Conservation (phyloP, 345 rosid genomes). For the Aegle marmelos region DNA sequence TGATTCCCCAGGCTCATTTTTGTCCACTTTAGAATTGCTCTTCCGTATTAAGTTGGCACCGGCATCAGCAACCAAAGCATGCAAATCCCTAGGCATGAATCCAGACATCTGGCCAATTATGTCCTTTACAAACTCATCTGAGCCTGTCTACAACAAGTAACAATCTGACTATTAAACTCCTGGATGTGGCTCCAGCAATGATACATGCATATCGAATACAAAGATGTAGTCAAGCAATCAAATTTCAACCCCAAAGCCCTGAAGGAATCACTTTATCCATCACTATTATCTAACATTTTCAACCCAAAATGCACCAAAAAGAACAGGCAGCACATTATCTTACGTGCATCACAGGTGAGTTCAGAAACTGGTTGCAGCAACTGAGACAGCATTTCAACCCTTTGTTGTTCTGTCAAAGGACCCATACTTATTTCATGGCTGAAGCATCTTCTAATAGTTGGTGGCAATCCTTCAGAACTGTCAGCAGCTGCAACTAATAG, state of each 20-base stretch:
- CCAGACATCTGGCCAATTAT: slow-evolving; percentile 94
- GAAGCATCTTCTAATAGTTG: slow-evolving; percentile 88
- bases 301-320: not conserved
- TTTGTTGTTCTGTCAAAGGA: slow-evolving; percentile 77
- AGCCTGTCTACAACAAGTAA: slow-evolving; percentile 52
- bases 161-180: slow-evolving; percentile 22
- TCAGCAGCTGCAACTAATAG: slow-evolving; percentile 84
- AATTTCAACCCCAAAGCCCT: not conserved
- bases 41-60: slow-evolving; percentile 60
- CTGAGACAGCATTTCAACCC: slow-evolving; percentile 69
- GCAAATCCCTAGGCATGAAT: slow-evolving; percentile 83
- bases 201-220: not conserved
- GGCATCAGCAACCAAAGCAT: slow-evolving; percentile 87
- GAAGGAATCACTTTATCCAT: not conserved
- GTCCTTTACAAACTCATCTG: slow-evolving; percentile 64
- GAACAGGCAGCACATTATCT: not conserved
- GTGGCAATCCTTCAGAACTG: slow-evolving; percentile 79
- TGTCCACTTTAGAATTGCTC: slow-evolving; percentile 34
- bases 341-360: slow-evolving; percentile 60
- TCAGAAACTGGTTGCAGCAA: slow-evolving; percentile 68
- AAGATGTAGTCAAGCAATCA: not conserved
- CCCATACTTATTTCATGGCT: slow-evolving; percentile 88
- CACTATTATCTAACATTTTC: not conserved
- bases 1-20: slow-evolving; percentile 28
- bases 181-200: not conserved